Evolutionary conservation across 345 rosid genomes (phyloP), one percentile per base, ranked within the genome.

Genomic region (Moricandia arvensis): DNA sequence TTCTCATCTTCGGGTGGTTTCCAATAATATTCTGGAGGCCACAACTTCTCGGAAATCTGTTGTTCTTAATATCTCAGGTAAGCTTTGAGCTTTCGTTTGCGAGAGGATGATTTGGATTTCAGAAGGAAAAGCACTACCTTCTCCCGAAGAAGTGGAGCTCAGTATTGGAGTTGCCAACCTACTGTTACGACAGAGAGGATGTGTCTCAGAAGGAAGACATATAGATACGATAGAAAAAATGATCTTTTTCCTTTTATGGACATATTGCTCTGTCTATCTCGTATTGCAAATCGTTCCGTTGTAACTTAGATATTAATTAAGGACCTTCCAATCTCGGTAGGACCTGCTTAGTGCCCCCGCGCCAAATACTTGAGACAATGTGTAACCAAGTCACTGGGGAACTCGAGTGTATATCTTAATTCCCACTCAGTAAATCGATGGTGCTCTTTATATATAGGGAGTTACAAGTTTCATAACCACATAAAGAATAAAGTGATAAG

Each of bases 91-190:
- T 26, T 73, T 1, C 76, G 71, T 62, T 81, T 87, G 8, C 84
- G 82, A 7, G 83, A 45, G 2, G 70, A 53, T 3, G 88, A 21
- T 77, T 86, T 91, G 43, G 86, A 66, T 76, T 80, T 87, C 63
- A 91, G 59, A 82, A 89, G 86, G n/a, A 86, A 75, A 26, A 92
- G 86, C 66, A 91, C n/a, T n/a, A n/a, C n/a, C n/a, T 65, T n/a
- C 76, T 87, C 60, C 84, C 72, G 33, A 89, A 88, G 83, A 91
- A 86, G 4, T 78, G 85, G 30, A 86, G 84, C 66, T 86, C 57
- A 72, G 82, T 60, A 72, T 54, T 87, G 82, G 53, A 76, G 38
- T 2, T 75, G 57, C 86, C 90, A 83, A n/a, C n/a, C n/a, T 66
- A 74, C 24, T 69, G 84, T 78, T n/a, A n/a, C n/a, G n/a, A n/a